Evolutionary conservation across 176 grass and related monocot genomes (phyloP), one percentile per base, ranked within the genome.

Genomic region (Puya raimondii): DNA sequence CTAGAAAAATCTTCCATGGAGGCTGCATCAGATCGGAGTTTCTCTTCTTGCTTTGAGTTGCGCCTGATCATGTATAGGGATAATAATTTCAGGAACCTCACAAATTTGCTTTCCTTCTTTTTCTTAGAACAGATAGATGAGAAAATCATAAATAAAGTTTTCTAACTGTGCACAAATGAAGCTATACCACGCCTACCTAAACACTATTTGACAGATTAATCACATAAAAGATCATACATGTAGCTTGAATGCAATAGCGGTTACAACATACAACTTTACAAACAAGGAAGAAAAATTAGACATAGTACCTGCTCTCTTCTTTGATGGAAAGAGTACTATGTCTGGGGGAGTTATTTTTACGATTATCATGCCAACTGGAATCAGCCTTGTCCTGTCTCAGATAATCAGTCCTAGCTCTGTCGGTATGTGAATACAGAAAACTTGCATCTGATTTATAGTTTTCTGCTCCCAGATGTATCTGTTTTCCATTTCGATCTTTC

Each of bases 241-340:
- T 16, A 42, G 23, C 27, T 16, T 47, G 11, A 9, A 25, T 48
- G 48, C 17, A 29, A 64, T 53, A 74, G 26, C 42, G 4, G 15
- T 63, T 12, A 47, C 67, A 53, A 51, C 33, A 53, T 50, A 65
- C 50, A 72, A 69, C 42, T 27, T 67, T 21, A 12, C 17, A 23
- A 59, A 17, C 49, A 72, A 23, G 10, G 3, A 49, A 9, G 2
- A 63, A 27, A 48, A 69, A 73, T 53, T 70, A 11, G 48, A 1
- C 25, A 26, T 26, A 26, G 25, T 74, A 86, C 84, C 84, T 86
- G 74, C 20, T 86, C 65, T 70, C 49, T 72, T 78, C 79, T 58
- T 77, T 81, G 61, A 65, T 29, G 22, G 49, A 7, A 85, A 65
- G 21, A 65, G 42, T 50, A 48, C 54, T 81, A 8, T 65, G 81